phyloP scores from a whole-genome alignment of 192 early-diverging fungal genomes.

The Coemansia umbellata region DNA sequence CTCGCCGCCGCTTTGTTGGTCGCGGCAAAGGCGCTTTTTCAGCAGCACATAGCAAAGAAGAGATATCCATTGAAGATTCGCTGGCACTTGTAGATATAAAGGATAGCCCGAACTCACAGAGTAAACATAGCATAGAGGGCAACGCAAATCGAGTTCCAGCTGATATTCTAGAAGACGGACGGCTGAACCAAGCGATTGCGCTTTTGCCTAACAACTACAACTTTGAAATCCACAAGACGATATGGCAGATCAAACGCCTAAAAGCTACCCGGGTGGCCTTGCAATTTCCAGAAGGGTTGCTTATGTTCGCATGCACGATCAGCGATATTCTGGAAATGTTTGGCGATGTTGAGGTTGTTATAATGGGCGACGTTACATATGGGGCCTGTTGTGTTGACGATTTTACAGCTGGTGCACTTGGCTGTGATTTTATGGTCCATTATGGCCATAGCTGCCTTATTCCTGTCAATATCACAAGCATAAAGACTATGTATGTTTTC shows the following conservation, averaged over 20 bases:
- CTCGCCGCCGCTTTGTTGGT: constrained; percentile 47
- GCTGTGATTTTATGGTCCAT: constrained; percentile 97
- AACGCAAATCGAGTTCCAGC: constrained; percentile 75
- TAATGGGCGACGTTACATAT: constrained; percentile 99
- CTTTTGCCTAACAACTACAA: constrained; percentile 93
- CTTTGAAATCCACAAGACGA: constrained; percentile 97
- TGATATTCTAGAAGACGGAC: constrained; percentile 74
- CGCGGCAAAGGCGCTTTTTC: constrained; percentile 18
- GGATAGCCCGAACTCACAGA: not conserved
- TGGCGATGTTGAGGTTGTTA: constrained; percentile 80
- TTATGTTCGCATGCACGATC: constrained; percentile 91
- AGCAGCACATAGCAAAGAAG: not conserved
- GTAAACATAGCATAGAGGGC: constrained; percentile 4
- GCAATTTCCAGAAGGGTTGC: constrained; percentile 95
- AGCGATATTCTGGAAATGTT: constrained; percentile 84
- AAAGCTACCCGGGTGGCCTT: constrained; percentile 82
- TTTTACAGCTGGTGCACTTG: constrained; percentile 85
- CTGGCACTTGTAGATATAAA: constrained; percentile 28
- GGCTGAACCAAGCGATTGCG: constrained; percentile 80
- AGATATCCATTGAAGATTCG: constrained; percentile 47
- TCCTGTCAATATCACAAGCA: constrained; percentile 88
- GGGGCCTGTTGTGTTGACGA: constrained; percentile 99
- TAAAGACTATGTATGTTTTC: constrained; percentile 97
- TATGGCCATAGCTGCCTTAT: constrained; percentile 98
- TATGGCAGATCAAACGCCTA: constrained; percentile 80